Evolutionary conservation across 768 basidiomycete species (phyloP).

Genomic region (Termitomyces sp.): DNA sequence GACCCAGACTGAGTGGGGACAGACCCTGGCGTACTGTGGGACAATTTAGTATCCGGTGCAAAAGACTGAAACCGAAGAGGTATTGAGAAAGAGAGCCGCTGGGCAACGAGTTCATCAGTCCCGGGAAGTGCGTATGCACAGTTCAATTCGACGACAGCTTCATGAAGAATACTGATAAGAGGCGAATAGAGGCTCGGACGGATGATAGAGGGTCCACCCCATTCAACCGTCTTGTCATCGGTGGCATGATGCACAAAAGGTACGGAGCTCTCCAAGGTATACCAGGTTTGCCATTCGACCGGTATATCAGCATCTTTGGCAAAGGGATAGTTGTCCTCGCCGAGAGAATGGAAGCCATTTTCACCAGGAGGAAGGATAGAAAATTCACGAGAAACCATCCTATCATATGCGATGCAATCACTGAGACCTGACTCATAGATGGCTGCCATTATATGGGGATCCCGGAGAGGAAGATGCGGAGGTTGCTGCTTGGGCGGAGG

Average conservation of each 20-base stretch:
- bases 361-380: conserved; percentile 45
- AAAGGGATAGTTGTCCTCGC: conserved; percentile 47
- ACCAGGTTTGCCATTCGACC: conserved; percentile 40
- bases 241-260: conserved; percentile 32
- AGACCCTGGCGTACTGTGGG: conserved; percentile 9
- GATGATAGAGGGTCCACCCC: conserved; percentile 32
- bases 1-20: background rate
- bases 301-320: conserved; percentile 25
- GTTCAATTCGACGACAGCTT: conserved; percentile 44
- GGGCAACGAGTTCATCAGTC: conserved; percentile 22
- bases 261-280: conserved; percentile 50
- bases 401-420: conserved; percentile 14
- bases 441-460: conserved; percentile 49
- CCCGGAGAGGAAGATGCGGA: conserved; percentile 50
- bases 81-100: conserved; percentile 37
- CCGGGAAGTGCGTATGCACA: conserved; percentile 49
- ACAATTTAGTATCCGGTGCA: conserved; percentile 24
- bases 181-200: conserved; percentile 48
- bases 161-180: conserved; percentile 51
- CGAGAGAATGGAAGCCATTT: conserved; percentile 41
- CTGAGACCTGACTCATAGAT: conserved; percentile 44
- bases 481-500: conserved; percentile 56
- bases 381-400: conserved; percentile 28
- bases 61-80: conserved; percentile 46
- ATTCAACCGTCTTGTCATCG: conserved; percentile 25